These are phyloP conservation scores for Metarhizium sp. DNA, from an alignment of 2,329 filamentous ascomycete genomes.

Conservation along the genomic window DNA sequence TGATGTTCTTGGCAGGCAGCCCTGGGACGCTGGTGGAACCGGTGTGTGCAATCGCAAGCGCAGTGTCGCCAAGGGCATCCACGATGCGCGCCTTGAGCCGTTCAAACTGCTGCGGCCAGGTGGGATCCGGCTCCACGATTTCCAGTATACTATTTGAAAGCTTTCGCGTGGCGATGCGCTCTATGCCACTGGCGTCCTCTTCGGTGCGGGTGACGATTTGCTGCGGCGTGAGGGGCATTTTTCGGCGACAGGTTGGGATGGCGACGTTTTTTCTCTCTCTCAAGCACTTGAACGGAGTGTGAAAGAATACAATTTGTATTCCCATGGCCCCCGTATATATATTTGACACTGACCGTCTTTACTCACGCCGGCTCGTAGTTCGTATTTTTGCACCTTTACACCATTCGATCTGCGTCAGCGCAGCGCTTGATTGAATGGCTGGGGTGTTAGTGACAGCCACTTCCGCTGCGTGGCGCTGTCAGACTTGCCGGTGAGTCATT, in stretches of 20 bases:
- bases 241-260: not conserved
- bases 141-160: not conserved
- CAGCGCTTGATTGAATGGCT: not conserved
- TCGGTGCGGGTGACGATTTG: slow-evolving; percentile 1
- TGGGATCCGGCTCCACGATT: slow-evolving; percentile 1
- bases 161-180: not conserved
- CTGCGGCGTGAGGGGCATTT: not conserved
- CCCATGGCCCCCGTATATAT: too few species aligned
- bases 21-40: slow-evolving; percentile 42
- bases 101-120: slow-evolving; percentile 1
- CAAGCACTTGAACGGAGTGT: not conserved
- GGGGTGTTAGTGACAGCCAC: not conserved
- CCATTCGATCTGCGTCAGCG: too few species aligned
- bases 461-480: not conserved
- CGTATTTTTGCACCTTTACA: too few species aligned
- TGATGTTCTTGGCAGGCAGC: slow-evolving; percentile 40
- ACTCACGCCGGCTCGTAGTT: too few species aligned
- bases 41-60: slow-evolving; percentile 32
- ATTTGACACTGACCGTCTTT: too few species aligned
- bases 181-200: not conserved
- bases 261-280: not conserved
- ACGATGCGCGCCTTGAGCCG: not conserved
- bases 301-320: too few species aligned
- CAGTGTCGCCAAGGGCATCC: slow-evolving; percentile 8
- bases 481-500: not conserved